Evolutionary conservation across 306 rosid species (phyloP).

Genomic region (Lupinus albus): DNA sequence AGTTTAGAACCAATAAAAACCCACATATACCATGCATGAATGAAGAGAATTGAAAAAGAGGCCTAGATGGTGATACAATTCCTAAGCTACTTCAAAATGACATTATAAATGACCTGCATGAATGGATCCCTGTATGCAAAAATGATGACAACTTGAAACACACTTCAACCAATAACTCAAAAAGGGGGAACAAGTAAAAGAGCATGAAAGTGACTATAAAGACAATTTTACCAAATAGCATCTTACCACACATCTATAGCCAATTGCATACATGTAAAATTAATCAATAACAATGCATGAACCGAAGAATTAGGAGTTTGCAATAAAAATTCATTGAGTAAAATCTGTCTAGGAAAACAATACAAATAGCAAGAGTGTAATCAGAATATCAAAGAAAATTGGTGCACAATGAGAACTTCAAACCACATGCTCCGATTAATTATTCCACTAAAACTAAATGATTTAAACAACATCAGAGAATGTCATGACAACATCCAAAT

Average conservation of each 20-base stretch:
- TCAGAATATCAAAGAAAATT: not conserved
- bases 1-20: constrained; percentile 26
- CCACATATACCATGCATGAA: not conserved
- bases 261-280: constrained; percentile 30
- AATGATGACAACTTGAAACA: constrained; percentile 17
- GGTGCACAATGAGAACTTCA: not conserved
- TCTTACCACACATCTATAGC: constrained; percentile 26
- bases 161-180: constrained; percentile 19
- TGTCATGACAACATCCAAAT: not conserved
- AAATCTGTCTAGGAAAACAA: constrained; percentile 4
- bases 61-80: not conserved
- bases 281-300: constrained; percentile 10
- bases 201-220: constrained; percentile 8
- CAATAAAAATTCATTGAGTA: not conserved
- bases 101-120: not conserved
- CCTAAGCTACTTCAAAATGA: constrained; percentile 29
- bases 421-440: constrained; percentile 6
- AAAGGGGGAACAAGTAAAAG: constrained; percentile 15
- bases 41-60: constrained; percentile 22
- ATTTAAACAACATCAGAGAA: not conserved
- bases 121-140: constrained; percentile 7
- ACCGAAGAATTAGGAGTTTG: constrained; percentile 20
- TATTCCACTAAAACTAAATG: constrained; percentile 16
- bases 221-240: constrained; percentile 20
- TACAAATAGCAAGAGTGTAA: constrained; percentile 19